These are phyloP conservation scores for Hammondia hammondi DNA, from an alignment of 169 alveolate species.

Conservation along the genomic window DNA sequence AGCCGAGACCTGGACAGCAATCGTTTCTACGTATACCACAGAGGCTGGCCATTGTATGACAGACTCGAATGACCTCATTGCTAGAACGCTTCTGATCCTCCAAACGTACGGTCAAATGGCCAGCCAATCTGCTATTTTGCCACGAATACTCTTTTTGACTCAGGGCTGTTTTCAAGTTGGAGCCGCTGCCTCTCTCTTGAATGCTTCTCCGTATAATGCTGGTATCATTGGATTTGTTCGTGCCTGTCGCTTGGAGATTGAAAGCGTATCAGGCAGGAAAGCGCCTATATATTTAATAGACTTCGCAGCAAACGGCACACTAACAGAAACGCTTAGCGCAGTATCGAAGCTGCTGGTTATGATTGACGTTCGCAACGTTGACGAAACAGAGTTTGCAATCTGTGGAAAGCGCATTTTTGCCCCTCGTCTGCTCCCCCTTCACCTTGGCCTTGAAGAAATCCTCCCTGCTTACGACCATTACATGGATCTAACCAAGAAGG, in stretches of 20 bases:
- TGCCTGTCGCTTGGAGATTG: slow-evolving; percentile 7
- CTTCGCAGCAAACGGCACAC: not conserved
- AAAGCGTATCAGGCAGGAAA: not conserved
- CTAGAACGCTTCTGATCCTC: not conserved
- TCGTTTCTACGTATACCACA: not conserved
- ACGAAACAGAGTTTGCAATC: slow-evolving; percentile 2
- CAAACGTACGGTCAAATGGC: slow-evolving; percentile 21
- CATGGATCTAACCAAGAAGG: not conserved
- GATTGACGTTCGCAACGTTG: not conserved
- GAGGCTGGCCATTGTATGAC: not conserved
- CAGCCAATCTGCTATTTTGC: not conserved
- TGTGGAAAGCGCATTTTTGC: not conserved
- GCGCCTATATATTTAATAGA: not conserved
- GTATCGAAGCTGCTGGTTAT: not conserved
- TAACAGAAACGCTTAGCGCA: not conserved
- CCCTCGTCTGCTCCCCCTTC: slow-evolving; percentile 18
- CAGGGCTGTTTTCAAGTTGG: slow-evolving; percentile 13
- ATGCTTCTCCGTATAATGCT: not conserved
- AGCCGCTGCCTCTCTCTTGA: not conserved
- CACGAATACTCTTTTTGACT: not conserved
- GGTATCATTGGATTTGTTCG: slow-evolving; percentile 5
- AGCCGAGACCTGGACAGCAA: not conserved
- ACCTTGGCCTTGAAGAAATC: not conserved
- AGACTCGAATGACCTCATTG: not conserved
- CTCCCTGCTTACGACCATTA: not conserved